These are phyloP conservation scores for Fusarium torreyae DNA, from an alignment of 2,329 filamentous ascomycete species.

Conservation along the genomic window DNA sequence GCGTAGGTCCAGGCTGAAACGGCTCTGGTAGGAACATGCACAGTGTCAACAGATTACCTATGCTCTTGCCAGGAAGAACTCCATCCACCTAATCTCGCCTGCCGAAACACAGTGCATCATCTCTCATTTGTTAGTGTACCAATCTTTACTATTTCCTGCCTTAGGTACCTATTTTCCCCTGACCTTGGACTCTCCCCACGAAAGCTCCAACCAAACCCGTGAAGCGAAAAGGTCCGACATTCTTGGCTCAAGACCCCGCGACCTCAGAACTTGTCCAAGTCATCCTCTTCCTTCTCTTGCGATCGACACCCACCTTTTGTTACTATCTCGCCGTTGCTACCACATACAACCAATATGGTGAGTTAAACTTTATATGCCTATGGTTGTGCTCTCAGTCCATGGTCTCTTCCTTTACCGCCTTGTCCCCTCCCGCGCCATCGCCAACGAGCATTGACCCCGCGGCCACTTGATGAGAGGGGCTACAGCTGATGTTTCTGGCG, in stretches of 20 bases:
- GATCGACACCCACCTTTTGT: conserved; percentile 47
- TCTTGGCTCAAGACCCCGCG: conserved; percentile 51
- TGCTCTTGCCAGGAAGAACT: neutral
- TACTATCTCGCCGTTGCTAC: conserved; percentile 38
- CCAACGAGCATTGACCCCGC: conserved; percentile 47
- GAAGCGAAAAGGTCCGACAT: conserved; percentile 51
- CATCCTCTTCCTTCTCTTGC: conserved; percentile 48
- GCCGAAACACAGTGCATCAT: conserved; percentile 35
- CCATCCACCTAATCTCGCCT: conserved; percentile 1
- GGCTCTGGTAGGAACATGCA: conserved; percentile 34
- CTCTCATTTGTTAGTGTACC: conserved; percentile 1
- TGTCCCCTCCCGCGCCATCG: conserved; percentile 28
- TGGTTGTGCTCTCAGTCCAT: conserved; percentile 12
- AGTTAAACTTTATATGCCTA: conserved; percentile 33
- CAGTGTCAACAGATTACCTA: conserved; percentile 33
- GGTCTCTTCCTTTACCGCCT: conserved; percentile 18
- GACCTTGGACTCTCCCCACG: conserved; percentile 45
- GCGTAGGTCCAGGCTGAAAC: conserved; percentile 1
- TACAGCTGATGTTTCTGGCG: conserved; percentile 43
- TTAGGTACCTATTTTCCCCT: conserved; percentile 46
- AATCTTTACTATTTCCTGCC: conserved; percentile 36
- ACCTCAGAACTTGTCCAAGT: conserved; percentile 51
- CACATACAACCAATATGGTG: conserved; percentile 51
- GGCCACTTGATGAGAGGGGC: conserved; percentile 49
- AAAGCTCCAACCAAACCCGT: conserved; percentile 49